phyloP scores from a whole-genome alignment of 163 green algal species.

The Trebouxiophyceae sp. region DNA sequence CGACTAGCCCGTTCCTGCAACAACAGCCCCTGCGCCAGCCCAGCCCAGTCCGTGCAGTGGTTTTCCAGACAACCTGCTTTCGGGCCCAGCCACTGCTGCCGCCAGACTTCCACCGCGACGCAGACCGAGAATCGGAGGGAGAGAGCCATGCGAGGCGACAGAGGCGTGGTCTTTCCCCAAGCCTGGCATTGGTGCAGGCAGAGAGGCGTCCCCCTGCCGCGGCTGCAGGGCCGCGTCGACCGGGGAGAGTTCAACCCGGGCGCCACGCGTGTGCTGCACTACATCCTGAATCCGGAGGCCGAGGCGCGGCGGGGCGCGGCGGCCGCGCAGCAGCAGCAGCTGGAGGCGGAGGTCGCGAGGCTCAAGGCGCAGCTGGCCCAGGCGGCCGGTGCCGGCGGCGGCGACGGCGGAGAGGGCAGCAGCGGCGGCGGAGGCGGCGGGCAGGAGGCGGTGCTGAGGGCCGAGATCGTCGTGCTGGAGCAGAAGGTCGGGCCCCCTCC shows the following conservation, averaged over 20 bases:
- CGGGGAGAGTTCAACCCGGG: slow-evolving; percentile 44
- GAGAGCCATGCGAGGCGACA: no score
- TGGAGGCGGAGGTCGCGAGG: slow-evolving; percentile 23
- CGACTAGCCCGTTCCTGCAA: no score
- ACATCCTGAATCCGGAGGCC: slow-evolving; percentile 64
- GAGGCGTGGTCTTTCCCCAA: no score
- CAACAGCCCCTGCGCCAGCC: no score
- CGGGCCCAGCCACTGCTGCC: no score
- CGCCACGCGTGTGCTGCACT: slow-evolving; percentile 64
- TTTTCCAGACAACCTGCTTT: no score
- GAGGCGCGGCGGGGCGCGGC: slow-evolving; percentile 30
- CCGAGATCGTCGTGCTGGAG: slow-evolving; percentile 28
- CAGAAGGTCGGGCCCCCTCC: slow-evolving; percentile 1
- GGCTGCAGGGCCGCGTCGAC: slow-evolving; percentile 42
- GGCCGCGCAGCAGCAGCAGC: slow-evolving; percentile 26
- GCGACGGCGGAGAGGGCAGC: background rate
- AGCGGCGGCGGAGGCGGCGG: background rate
- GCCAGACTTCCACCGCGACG: no score
- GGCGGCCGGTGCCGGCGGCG: background rate
- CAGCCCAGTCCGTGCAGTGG: no score
- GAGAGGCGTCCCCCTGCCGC: no score
- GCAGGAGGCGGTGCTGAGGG: slow-evolving; percentile 31
- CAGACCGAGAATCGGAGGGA: no score
- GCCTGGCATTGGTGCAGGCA: no score
- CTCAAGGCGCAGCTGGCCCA: slow-evolving; percentile 24